Conservation (phyloP, 192 early-diverging fungal genomes). For the Backusella australiensis region DNA sequence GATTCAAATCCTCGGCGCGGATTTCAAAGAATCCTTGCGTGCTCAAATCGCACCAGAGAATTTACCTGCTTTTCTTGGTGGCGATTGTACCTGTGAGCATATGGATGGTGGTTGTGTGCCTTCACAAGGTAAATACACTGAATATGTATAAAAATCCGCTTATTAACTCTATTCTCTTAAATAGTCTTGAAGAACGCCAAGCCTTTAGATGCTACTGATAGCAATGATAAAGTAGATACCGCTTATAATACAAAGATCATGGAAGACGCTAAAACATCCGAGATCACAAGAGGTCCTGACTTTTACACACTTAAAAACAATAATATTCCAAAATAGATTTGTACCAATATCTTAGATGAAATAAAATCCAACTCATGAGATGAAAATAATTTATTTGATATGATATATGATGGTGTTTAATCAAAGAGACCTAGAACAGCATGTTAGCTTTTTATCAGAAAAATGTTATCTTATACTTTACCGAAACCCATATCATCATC, state of each 20-base stretch:
- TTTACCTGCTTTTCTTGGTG: constrained; percentile 70
- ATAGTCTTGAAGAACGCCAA: constrained; percentile 29
- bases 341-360: not conserved
- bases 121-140: constrained; percentile 25
- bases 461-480: constrained; percentile 35
- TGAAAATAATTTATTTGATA: not conserved
- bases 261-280: constrained; percentile 20
- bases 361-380: not conserved
- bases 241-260: constrained; percentile 32
- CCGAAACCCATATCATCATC: constrained; percentile 80
- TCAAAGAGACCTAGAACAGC: constrained; percentile 14
- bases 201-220: constrained; percentile 4
- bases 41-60: constrained; percentile 65
- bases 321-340: not conserved
- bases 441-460: not conserved
- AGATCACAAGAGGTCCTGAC: constrained; percentile 1
- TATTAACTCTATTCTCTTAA: not conserved
- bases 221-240: constrained; percentile 24
- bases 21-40: constrained; percentile 55
- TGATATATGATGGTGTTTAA: constrained; percentile 15
- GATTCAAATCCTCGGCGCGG: constrained; percentile 64
- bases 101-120: constrained; percentile 66
- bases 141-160: not conserved
- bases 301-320: constrained; percentile 6
- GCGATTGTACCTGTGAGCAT: constrained; percentile 68